Base-by-base conservation (phyloP, 1,139 yeast genomes). In the Zhuliangozyma blackwelliae region DNA sequence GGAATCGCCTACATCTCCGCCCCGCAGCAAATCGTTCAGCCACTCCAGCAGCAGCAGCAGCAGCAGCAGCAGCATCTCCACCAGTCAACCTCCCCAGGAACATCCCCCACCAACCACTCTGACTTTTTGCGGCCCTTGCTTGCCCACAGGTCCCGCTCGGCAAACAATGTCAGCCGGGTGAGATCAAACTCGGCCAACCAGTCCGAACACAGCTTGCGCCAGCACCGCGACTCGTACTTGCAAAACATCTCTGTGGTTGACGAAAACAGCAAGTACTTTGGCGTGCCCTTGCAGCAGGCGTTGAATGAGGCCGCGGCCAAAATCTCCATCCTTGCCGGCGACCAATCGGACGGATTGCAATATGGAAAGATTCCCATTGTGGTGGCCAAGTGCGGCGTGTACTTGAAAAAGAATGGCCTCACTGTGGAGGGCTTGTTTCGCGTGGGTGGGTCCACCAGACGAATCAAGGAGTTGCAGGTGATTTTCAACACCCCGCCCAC, bases 321-420 rank as follows among this genome's bases (percentile, higher is more conserved):
- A 36, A 85, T 88, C 38, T 77, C 83, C 19, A 77, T 85, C 9
- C 68, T 83, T 48, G 63, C 72, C 34, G 41, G 36, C 5, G 48
- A 45, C 25, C 38, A 43, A 27, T 28, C 39, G 7, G 33, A 37
- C 27, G 46, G 44, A 5, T 60, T 68, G 10, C 78, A 79, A 35
- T 88, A 84, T 53, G 96, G 96, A 12, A 69, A 75, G 42, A 82
- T 88, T 27, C 96, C 96, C 1, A 72, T 85, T 19, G 87, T 92
- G n/a, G 95, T 92, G 25, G 98, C 97, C 20, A 86, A 89, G 51
- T 90, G 98, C 63, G 97, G 97, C 2, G 82, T 86, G 1, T 90
- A 64, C 55, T 63, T 92, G 44, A 92, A 92, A 54, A 77, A 78
- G 36, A 81, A 87, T 47, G 95, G 86, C 7, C 61, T 84, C 32